phyloP scores from a whole-genome alignment of 306 rosid species.

The Styphnolobium japonicum region DNA sequence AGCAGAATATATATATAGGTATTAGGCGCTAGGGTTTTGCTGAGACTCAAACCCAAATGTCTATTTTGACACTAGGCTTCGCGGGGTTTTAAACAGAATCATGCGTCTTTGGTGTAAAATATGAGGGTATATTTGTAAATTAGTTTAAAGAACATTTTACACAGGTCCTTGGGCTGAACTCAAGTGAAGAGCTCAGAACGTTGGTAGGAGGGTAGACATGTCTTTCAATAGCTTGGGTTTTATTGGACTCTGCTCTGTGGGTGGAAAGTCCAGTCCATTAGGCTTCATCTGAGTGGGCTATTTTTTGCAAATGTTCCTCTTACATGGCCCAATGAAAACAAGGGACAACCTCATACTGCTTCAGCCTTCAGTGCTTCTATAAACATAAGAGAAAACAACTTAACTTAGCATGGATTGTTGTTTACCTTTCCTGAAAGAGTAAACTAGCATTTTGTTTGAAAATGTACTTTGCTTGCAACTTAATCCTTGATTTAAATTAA shows the following conservation, averaged over 20 bases:
- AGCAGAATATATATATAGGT: not conserved
- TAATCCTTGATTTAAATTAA: no score
- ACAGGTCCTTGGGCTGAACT: not conserved
- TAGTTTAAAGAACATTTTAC: not conserved
- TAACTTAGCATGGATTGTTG: no score
- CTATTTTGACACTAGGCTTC: not conserved
- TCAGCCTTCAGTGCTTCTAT: no score
- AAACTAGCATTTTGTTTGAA: no score
- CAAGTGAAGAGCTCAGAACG: no score
- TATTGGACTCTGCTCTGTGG: not conserved
- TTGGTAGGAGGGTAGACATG: not conserved
- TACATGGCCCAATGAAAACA: no score
- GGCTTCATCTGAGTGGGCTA: no score
- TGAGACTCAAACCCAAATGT: not conserved
- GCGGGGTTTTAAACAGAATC: not conserved
- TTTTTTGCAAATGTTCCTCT: no score
- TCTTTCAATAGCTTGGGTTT: not conserved
- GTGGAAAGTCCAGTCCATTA: not conserved
- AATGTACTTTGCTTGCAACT: no score
- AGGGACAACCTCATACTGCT: no score
- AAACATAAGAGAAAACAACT: no score
- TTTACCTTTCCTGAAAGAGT: no score
- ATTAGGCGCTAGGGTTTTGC: slow-evolving; percentile 28
- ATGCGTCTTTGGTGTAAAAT: not conserved
- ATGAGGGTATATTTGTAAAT: not conserved